These are phyloP conservation scores for Aureobasidium sp. DNA, from an alignment of 2,329 filamentous ascomycete genomes.

Conservation along the genomic window DNA sequence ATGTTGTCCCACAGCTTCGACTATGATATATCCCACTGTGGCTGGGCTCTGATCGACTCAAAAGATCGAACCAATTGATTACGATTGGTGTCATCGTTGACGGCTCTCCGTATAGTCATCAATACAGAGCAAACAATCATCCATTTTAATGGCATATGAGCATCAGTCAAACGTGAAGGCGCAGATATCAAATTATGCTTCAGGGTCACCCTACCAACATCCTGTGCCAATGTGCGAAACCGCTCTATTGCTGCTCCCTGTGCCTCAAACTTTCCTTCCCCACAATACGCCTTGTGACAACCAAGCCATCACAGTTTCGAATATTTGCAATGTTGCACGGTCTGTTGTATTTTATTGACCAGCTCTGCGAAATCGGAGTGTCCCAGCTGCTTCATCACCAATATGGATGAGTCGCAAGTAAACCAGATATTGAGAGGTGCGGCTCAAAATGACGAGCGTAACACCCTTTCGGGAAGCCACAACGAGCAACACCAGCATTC, in stretches of 20 bases:
- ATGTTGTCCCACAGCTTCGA: too few relatives aligned
- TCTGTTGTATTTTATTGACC: neutral
- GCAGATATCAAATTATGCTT: too few relatives aligned
- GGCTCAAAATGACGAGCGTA: neutral
- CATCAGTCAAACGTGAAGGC: too few relatives aligned
- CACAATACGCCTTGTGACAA: neutral
- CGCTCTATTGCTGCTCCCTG: constrained; percentile 9
- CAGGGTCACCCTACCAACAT: too few relatives aligned
- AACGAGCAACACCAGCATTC: neutral
- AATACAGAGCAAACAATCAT: too few relatives aligned
- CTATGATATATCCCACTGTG: too few relatives aligned
- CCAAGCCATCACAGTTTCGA: neutral
- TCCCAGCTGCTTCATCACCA: neutral
- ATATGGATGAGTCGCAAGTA: constrained; percentile 3
- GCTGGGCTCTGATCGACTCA: too few relatives aligned
- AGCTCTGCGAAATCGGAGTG: neutral
- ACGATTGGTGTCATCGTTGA: too few relatives aligned
- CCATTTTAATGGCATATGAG: too few relatives aligned
- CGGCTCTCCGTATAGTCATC: too few relatives aligned
- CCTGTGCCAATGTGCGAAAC: neutral
- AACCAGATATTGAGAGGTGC: neutral
- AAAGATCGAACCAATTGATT: too few relatives aligned
- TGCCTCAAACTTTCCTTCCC: neutral
- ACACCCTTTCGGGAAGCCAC: neutral
- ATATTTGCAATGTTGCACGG: neutral